A percentile compares a stretch with the other conserved stretches of the same genome.
Conservation (phyloP, 163 green algal species). For the Scenedesmus sp. region DNA sequence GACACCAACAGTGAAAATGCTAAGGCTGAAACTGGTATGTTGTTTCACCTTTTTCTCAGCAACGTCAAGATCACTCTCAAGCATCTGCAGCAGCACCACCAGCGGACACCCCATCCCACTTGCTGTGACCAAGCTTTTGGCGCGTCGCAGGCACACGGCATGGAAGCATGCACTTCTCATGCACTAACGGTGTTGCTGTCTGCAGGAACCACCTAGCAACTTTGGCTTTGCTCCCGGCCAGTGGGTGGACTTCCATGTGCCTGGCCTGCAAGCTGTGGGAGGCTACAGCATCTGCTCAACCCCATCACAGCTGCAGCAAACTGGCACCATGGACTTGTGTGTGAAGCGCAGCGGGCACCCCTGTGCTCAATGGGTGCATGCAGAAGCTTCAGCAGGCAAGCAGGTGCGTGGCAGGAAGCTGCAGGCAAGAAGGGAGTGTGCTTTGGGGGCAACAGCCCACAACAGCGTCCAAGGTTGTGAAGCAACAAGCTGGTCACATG, state of each 20-base stretch:
- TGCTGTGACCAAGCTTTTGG: not conserved
- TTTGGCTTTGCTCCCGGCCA: slow-evolving; percentile 38
- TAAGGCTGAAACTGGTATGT: not conserved
- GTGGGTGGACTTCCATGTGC: slow-evolving; percentile 50
- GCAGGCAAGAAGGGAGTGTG: not conserved
- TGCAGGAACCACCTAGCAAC: not conserved
- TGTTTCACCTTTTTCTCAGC: not conserved
- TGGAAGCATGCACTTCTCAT: not conserved
- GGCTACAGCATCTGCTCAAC: slow-evolving; percentile 45
- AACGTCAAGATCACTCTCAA: not conserved
- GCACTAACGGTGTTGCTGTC: not conserved
- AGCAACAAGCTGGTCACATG: not conserved
- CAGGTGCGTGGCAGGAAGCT: not conserved
- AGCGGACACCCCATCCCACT: not conserved
- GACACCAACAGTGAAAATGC: not conserved
- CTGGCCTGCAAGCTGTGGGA: slow-evolving; percentile 22
- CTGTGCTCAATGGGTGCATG: slow-evolving; percentile 38
- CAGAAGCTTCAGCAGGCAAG: not conserved
- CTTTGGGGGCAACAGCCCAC: not conserved
- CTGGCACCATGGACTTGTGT: slow-evolving; percentile 37
- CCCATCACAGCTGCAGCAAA: slow-evolving; percentile 1
- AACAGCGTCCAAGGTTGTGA: not conserved
- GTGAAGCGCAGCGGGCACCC: slow-evolving; percentile 48
- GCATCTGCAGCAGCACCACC: not conserved
- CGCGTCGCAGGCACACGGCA: too few species aligned